A percentile compares a stretch with the other conserved stretches of the same genome.
phyloP scores from a whole-genome alignment of 2,329 filamentous ascomycete species.

The Claviceps fusiformis region DNA sequence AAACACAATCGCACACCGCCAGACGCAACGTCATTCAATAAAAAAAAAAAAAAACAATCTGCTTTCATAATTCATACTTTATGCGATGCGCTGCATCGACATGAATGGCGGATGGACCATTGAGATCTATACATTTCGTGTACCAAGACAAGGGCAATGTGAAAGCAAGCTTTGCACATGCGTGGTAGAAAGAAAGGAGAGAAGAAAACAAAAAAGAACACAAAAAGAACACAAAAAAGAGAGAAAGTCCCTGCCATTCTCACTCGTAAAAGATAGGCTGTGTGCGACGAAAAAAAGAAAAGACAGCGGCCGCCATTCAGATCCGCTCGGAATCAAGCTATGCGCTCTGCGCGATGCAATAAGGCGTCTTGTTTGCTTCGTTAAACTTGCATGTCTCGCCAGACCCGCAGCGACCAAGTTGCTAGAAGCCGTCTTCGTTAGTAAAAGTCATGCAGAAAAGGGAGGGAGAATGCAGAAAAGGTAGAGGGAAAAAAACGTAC shows the following conservation, averaged over 20 bases:
- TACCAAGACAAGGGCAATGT: too few species aligned
- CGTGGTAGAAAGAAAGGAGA: neutral
- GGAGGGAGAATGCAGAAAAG: neutral
- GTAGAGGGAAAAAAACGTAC: neutral
- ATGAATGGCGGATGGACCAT: neutral
- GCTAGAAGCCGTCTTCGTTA: neutral
- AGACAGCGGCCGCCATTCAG: too few species aligned
- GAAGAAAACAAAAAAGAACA: neutral
- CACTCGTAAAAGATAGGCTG: neutral
- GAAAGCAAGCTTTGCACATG: neutral
- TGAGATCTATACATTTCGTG: neutral
- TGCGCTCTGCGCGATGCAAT: neutral
- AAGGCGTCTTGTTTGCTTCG: constrained; percentile 1
- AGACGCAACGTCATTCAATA: too few species aligned
- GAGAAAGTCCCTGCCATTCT: neutral
- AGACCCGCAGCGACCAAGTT: neutral
- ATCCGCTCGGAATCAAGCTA: neutral
- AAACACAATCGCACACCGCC: too few species aligned
- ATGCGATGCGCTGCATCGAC: neutral
- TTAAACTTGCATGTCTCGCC: neutral
- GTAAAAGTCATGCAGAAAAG: neutral
- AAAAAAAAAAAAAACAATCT: neutral
- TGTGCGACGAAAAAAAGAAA: neutral
- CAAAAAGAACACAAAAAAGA: neutral
- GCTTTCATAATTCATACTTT: neutral